Evolutionary conservation across 257 asterid genomes (phyloP).

Genomic region (Solanum phureja): DNA sequence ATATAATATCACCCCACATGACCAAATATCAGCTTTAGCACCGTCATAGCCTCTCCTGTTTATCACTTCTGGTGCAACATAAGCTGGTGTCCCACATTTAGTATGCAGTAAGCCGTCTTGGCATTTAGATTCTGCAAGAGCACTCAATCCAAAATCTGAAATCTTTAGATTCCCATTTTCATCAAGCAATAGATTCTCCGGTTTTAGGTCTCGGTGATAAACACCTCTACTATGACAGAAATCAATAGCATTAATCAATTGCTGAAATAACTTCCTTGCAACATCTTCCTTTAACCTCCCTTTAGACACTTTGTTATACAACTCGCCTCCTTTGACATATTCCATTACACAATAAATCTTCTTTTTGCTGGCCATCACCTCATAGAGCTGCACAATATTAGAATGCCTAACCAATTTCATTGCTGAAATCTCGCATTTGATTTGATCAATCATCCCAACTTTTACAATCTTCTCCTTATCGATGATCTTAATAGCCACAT

Average conservation of each 20-base stretch:
- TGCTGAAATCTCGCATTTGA: constrained; percentile 36
- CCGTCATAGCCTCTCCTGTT: constrained; percentile 71
- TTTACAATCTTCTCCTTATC: constrained; percentile 36
- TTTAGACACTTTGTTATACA: constrained; percentile 23
- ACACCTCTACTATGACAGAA: constrained; percentile 36
- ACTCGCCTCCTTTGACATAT: constrained; percentile 36
- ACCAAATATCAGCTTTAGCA: constrained; percentile 68
- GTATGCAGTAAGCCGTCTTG: constrained; percentile 70
- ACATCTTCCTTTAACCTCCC: constrained; percentile 37
- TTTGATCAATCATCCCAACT: constrained; percentile 37
- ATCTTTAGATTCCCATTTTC: constrained; percentile 29
- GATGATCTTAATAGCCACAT: constrained; percentile 67
- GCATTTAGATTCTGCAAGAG: constrained; percentile 39
- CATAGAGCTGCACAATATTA: constrained; percentile 29
- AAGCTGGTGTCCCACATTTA: constrained; percentile 76
- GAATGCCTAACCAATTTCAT: constrained; percentile 33
- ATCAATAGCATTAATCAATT: constrained; percentile 32
- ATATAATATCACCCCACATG: constrained; percentile 72
- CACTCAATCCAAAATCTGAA: constrained; percentile 46
- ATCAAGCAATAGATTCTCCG: constrained; percentile 36
- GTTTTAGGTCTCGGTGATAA: constrained; percentile 38
- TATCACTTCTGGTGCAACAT: constrained; percentile 84
- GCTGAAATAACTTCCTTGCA: constrained; percentile 35
- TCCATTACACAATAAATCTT: constrained; percentile 38
- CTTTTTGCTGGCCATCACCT: constrained; percentile 33